A percentile compares a stretch with the other conserved stretches of the same genome.
Evolutionary conservation across 495 filamentous ascomycete species (phyloP).

Genomic region (Tuber microsphaerosporum): DNA sequence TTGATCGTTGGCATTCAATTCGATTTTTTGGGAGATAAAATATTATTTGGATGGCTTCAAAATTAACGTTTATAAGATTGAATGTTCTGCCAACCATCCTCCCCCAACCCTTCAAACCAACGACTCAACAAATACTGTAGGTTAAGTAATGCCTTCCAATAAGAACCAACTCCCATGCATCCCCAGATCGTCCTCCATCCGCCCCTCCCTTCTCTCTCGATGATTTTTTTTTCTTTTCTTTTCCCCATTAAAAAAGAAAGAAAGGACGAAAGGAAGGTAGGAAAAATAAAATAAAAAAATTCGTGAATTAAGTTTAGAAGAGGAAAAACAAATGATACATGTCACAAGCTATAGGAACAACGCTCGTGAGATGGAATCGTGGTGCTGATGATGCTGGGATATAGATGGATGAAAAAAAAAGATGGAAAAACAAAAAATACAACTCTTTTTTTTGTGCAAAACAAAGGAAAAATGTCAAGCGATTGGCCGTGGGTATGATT

Average conservation of each 20-base stretch:
- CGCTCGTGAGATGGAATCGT: background rate
- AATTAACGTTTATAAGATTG: background rate
- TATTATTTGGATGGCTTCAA: background rate
- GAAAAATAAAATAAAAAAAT: background rate
- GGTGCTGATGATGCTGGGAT: background rate
- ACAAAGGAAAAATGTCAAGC: background rate
- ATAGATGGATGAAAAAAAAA: background rate
- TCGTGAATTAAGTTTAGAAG: background rate
- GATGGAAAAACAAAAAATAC: background rate
- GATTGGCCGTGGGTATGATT: background rate
- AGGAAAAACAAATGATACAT: background rate
- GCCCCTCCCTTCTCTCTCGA: background rate
- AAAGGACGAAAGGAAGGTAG: background rate
- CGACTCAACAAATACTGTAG: background rate
- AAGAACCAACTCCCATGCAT: background rate
- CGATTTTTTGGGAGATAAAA: background rate
- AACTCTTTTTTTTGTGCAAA: background rate
- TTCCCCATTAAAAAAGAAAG: background rate
- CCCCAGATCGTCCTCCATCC: background rate
- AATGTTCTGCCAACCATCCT: background rate
- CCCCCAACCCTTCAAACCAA: background rate
- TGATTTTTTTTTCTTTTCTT: background rate
- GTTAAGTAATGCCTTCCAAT: conserved; percentile 3
- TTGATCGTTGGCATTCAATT: background rate
- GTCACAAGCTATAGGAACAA: background rate